These are phyloP conservation scores for Pseudogymnoascus sp. DNA, from an alignment of 2,329 filamentous ascomycete species.

Conservation along the genomic window DNA sequence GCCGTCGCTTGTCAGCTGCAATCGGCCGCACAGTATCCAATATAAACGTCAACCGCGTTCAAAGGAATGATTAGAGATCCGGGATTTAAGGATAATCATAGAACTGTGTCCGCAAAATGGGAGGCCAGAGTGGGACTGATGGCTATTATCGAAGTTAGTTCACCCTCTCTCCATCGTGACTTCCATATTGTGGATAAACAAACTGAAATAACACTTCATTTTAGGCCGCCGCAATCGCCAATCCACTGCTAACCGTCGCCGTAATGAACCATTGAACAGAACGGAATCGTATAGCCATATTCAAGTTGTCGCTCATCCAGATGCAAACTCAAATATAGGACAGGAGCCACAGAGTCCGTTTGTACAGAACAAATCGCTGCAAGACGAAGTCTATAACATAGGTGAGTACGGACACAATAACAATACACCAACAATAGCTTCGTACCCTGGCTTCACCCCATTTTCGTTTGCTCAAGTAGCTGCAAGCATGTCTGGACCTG, in stretches of 20 bases:
- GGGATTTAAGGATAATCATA: not conserved
- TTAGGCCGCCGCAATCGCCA: not conserved
- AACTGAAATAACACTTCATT: not conserved
- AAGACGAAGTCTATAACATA: not conserved
- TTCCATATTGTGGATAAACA: not conserved
- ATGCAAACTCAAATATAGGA: not conserved
- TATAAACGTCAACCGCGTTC: not conserved
- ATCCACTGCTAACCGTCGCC: not conserved
- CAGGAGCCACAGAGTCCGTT: not conserved
- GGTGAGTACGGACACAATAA: not conserved
- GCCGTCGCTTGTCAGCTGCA: not conserved
- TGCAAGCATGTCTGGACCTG: not conserved
- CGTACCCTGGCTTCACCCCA: not conserved
- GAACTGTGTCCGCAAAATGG: not conserved
- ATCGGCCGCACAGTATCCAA: not conserved
- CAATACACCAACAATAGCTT: not conserved
- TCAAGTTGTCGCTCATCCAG: not conserved
- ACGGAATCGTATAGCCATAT: slow-evolving; percentile 4
- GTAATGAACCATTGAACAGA: not conserved
- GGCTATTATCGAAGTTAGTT: not conserved
- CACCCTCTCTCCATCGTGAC: not conserved
- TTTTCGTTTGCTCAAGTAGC: slow-evolving; percentile 1
- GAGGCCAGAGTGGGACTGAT: not conserved
- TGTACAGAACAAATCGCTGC: not conserved
- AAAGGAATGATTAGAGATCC: not conserved